Evolutionary conservation across 495 filamentous ascomycete genomes (phyloP).

Genomic region (Terfezia boudieri): DNA sequence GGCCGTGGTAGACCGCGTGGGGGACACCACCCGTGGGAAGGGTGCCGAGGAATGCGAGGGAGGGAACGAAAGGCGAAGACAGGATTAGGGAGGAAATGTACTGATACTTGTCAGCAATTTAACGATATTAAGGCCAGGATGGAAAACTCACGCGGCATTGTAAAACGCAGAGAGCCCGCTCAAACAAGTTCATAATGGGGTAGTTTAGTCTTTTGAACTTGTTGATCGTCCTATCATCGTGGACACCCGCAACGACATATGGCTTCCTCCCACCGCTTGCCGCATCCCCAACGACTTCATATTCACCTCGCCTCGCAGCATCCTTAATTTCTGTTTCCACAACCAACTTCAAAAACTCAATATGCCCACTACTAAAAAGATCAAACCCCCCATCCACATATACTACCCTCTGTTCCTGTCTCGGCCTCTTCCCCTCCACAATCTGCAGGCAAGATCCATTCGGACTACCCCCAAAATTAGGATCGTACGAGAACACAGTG

Average conservation of each 20-base stretch:
- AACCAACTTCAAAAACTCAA: slow-evolving; percentile 71
- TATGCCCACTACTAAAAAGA: slow-evolving; percentile 89
- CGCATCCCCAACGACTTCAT: slow-evolving; percentile 47
- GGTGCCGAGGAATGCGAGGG: slow-evolving; percentile 44
- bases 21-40: slow-evolving; percentile 50
- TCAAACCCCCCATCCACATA: slow-evolving; percentile 97
- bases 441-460: slow-evolving; percentile 36
- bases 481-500: slow-evolving; percentile 9
- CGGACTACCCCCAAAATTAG: slow-evolving; percentile 20
- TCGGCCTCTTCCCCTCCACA: slow-evolving; percentile 41
- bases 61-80: slow-evolving; percentile 69
- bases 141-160: slow-evolving; percentile 54
- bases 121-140: not conserved
- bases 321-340: slow-evolving; percentile 43
- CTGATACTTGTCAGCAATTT: slow-evolving; percentile 24
- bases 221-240: slow-evolving; percentile 88
- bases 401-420: slow-evolving; percentile 59
- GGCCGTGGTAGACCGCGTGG: slow-evolving; percentile 78
- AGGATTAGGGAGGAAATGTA: slow-evolving; percentile 75
- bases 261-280: slow-evolving; percentile 28
- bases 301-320: slow-evolving; percentile 48
- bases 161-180: slow-evolving; percentile 82
- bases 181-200: slow-evolving; percentile 97
- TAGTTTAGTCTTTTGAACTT: slow-evolving; percentile 92
- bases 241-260: slow-evolving; percentile 76